Evolutionary conservation across 2,329 filamentous ascomycete genomes (phyloP), one percentile per base, ranked within the genome.

Genomic region (Aspergillus caelatus): DNA sequence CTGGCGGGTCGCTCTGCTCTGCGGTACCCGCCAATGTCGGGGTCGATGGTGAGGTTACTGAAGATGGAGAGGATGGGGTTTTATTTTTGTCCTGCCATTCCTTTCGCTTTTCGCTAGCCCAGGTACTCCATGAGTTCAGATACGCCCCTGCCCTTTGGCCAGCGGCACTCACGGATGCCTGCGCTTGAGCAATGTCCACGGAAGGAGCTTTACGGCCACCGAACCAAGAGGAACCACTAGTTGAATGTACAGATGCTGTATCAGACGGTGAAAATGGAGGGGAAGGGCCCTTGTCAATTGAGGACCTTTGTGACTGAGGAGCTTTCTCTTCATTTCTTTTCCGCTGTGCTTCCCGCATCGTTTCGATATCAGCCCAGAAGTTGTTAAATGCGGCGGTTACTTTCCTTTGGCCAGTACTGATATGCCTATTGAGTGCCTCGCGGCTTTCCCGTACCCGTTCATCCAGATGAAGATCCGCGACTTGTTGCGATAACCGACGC

Each of bases 401-500:
- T 79, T 94, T 96, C 72, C 95, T 93, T 61, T 91, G 89, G 0
- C 95, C 94, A 0, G 91, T 92, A 4, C 92, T 91, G n/a, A 97
- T 77, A 71, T 96, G 94, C 64, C 94, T 89, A n/a, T 92, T 93
- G 2, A 98, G 84, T 0, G 90, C 91, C 76, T 98, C 95, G 60
- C 89, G 87, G 10, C 93, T 91, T 64, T 92, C 89, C 0, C 91
- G 90, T 63, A 98, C 88, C 10, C 92, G 88, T 75, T 98, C 95
- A 75, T 99, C 95, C 2, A 98, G 85, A 75, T 98, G 94, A 56
- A 98, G 85, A 65, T 98, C 94, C 68, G 94, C 91, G 57, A 99
- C 92, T 79, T 98, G 95, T 76, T 96, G 91, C 41, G 93, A 89
- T 39, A 99, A 86, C 28, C 95, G 87, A 57, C 95, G 87, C 75